Base-by-base conservation (phyloP, 2,329 filamentous ascomycete species). In the Diplocarpon mali region DNA sequence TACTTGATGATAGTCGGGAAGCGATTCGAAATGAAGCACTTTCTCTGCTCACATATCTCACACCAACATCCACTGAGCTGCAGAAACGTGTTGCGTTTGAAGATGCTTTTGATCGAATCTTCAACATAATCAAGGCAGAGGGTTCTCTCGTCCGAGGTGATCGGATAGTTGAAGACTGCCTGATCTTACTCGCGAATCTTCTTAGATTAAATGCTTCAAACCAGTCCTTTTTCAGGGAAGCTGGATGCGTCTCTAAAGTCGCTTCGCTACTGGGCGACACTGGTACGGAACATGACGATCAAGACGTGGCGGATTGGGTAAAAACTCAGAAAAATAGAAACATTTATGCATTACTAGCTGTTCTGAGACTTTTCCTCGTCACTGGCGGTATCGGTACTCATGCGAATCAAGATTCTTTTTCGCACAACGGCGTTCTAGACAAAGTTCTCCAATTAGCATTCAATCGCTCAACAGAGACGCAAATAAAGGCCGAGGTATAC, bases 41-140 rank as follows among this genome's bases (percentile, higher is more conserved):
- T 24, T 73, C 83, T n/a, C 73, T 98, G 12, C 75, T 98, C 39
- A 94, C 85, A 28, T 85, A 88, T 46, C 72, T 98, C 27, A 95
- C 92, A 0, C 85, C 87, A 27, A 81, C 80, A 0, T 95, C 90
- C 8, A 69, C 81, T 35, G 89, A 96, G 57, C 76, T 98, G 42
- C 89, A 96, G 61, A 96, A 96, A 63, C 73, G 96, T 2, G 89
- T 96, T 17, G 92, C 88, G 0, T 96, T 95, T 54, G 88, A 95
- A 58, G 90, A 87, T 69, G 86, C 89, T 0, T 96, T 95, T 57
- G 87, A 92, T 49, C 80, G 83, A 35, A 69, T 93, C 20, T 95
- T 96, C 61, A 72, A 72, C 36, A 80, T 96, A 42, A 85, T 98
- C 42, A 75, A 82, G 53, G 69, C 73, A 0, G 92, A 98, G 57